Conservation (phyloP, 225 moss, liverwort and hornwort species). For the Pseudisothecium myosuroides region DNA sequence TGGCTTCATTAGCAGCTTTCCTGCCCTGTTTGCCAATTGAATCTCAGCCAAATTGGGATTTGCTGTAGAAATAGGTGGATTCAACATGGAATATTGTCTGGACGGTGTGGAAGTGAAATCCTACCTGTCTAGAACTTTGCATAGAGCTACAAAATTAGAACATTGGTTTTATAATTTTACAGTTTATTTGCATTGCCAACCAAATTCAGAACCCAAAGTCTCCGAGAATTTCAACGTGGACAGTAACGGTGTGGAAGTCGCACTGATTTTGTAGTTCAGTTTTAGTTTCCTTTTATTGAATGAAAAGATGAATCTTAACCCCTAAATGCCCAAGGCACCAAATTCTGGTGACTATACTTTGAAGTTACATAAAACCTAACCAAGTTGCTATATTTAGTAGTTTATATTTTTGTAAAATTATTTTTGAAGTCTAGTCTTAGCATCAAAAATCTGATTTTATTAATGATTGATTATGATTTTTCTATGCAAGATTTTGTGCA, state of each 20-base stretch:
- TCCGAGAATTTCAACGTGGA: too few species aligned
- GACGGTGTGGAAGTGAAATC: neutral
- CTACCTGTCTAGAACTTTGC: neutral
- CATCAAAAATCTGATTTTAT: too few species aligned
- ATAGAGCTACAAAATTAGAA: neutral
- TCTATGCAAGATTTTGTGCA: too few species aligned
- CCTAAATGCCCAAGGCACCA: too few species aligned
- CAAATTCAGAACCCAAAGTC: neutral
- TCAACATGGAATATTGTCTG: neutral
- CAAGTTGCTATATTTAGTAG: too few species aligned
- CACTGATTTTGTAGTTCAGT: neutral
- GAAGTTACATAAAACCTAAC: too few species aligned
- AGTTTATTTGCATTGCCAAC: neutral
- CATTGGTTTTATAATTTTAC: neutral
- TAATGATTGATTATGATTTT: too few species aligned
- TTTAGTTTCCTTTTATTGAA: neutral
- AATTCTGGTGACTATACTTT: too few species aligned
- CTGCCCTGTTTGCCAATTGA: neutral
- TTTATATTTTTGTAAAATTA: too few species aligned
- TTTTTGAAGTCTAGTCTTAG: too few species aligned
- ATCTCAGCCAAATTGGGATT: neutral
- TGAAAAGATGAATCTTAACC: neutral
- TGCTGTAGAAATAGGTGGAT: neutral
- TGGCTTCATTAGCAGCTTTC: neutral
- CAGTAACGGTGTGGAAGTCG: too few species aligned